phyloP scores from a whole-genome alignment of 2,329 filamentous ascomycete genomes.

The Colletotrichum magnum region DNA sequence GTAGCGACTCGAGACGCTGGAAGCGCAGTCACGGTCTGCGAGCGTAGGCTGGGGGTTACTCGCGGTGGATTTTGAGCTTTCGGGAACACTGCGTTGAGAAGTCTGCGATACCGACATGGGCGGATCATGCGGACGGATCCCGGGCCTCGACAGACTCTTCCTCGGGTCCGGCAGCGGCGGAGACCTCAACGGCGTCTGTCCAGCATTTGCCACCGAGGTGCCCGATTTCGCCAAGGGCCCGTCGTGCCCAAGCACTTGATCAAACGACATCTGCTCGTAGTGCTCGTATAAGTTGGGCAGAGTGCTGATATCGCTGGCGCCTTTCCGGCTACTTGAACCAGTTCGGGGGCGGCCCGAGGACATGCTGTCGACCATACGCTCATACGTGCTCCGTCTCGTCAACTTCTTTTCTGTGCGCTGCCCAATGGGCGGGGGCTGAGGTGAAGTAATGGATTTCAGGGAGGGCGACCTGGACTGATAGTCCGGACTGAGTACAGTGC shows the following conservation, averaged over 20 bases:
- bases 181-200: slow-evolving; percentile 32
- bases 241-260: slow-evolving; percentile 52
- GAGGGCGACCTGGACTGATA: slow-evolving; percentile 59
- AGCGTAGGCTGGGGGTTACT: slow-evolving; percentile 37
- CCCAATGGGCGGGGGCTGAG: slow-evolving; percentile 46
- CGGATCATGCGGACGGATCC: slow-evolving; percentile 14
- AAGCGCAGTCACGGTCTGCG: slow-evolving; percentile 41
- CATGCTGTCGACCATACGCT: slow-evolving; percentile 41
- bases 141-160: slow-evolving; percentile 12
- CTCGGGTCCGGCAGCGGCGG: slow-evolving; percentile 21
- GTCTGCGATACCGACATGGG: neutral
- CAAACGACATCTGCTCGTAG: slow-evolving; percentile 70
- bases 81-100: neutral
- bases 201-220: neutral
- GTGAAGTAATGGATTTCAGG: slow-evolving; percentile 54
- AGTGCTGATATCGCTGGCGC: slow-evolving; percentile 49
- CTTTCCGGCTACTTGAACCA: slow-evolving; percentile 31
- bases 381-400: slow-evolving; percentile 54
- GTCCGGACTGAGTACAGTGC: slow-evolving; percentile 52
- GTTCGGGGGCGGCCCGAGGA: slow-evolving; percentile 36
- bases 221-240: slow-evolving; percentile 30
- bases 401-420: slow-evolving; percentile 48
- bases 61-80: neutral
- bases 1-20: slow-evolving; percentile 69
- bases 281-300: slow-evolving; percentile 69